These are phyloP conservation scores for Hordeum pubiflorum DNA, from an alignment of 202 grass and related monocot species.

Conservation along the genomic window DNA sequence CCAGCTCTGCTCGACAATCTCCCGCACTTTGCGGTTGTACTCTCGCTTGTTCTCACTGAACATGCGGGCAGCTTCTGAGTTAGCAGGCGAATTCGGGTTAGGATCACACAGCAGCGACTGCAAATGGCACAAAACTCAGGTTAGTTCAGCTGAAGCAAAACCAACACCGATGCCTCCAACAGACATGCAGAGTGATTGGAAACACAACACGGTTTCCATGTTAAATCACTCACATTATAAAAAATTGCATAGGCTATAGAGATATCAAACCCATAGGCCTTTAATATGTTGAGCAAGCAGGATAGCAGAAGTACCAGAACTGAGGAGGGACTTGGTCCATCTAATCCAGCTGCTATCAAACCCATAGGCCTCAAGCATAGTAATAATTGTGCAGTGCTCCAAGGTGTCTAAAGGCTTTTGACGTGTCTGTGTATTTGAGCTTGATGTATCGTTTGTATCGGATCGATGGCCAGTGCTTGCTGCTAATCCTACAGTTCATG, in stretches of 20 bases:
- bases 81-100: constrained; percentile 77
- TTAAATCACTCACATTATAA: background rate
- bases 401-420: background rate
- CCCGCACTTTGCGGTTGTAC: constrained; percentile 75
- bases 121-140: constrained; percentile 1
- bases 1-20: constrained; percentile 85
- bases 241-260: background rate
- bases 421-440: no score
- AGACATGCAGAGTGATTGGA: background rate
- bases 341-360: background rate
- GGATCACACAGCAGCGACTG: constrained; percentile 85
- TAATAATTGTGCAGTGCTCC: background rate
- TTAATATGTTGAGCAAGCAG: background rate
- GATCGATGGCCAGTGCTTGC: no score
- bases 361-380: background rate
- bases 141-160: background rate
- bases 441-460: no score
- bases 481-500: background rate
- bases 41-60: constrained; percentile 88
- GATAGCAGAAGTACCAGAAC: background rate
- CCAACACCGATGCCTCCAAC: background rate
- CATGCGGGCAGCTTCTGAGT: constrained; percentile 77
- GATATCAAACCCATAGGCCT: background rate
- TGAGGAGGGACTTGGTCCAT: background rate
- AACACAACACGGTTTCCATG: background rate